phyloP scores from a whole-genome alignment of 1,139 yeast species.

The Kodamaea anthophila region DNA sequence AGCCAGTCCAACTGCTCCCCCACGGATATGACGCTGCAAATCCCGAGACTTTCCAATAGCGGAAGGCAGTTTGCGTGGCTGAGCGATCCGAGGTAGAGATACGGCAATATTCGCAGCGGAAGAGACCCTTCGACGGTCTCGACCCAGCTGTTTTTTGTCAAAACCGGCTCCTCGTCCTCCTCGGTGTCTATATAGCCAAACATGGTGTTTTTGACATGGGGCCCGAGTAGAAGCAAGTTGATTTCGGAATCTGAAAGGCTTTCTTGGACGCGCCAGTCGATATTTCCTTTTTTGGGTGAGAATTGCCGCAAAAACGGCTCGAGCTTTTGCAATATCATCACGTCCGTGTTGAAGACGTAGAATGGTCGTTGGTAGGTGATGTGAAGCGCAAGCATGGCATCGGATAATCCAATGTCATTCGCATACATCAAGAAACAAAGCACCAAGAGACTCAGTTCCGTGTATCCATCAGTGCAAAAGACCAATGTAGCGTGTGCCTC shows the following conservation, averaged over 20 bases:
- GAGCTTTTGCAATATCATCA: constrained; percentile 54
- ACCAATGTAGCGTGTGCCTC: constrained; percentile 41
- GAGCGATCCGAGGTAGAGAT: constrained; percentile 79
- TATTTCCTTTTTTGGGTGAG: constrained; percentile 38
- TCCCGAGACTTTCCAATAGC: constrained; percentile 59
- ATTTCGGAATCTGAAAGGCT: constrained; percentile 26
- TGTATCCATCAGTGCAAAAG: constrained; percentile 87
- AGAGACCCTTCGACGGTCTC: constrained; percentile 52
- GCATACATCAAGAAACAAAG: constrained; percentile 68
- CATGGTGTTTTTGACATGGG: constrained; percentile 4
- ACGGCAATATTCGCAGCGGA: constrained; percentile 74
- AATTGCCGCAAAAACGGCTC: constrained; percentile 52
- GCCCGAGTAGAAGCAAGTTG: constrained; percentile 27
- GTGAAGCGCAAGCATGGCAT: constrained; percentile 57
- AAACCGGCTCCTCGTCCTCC: constrained; percentile 12
- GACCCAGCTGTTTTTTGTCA: constrained; percentile 29
- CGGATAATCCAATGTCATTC: constrained; percentile 43
- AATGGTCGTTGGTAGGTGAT: constrained; percentile 65
- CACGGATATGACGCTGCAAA: constrained; percentile 73
- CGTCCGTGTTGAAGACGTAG: constrained; percentile 75
- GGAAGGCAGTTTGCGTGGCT: constrained; percentile 73
- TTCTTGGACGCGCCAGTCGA: constrained; percentile 25
- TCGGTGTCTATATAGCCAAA: constrained; percentile 26
- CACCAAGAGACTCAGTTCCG: constrained; percentile 75
- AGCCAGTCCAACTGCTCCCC: constrained; percentile 79